Conservation (phyloP, 2,329 filamentous ascomycete genomes). For the Penicillium crustosum region DNA sequence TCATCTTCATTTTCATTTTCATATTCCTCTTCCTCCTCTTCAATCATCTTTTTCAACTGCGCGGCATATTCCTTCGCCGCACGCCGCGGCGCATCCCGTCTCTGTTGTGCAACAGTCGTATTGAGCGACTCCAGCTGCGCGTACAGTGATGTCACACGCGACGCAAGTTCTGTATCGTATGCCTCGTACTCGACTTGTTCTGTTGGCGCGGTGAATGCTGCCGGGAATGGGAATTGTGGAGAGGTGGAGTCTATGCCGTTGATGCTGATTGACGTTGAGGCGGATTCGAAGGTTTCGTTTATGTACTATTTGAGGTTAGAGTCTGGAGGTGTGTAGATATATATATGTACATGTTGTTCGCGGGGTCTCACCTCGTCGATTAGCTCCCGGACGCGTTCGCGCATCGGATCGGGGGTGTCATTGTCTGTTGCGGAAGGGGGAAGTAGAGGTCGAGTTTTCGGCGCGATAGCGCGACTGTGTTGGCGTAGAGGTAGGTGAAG, state of each 20-base stretch:
- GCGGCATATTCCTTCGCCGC: conserved; percentile 44
- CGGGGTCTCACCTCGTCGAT: conserved; percentile 39
- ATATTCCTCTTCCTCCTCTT: conserved; percentile 48
- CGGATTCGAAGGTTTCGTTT: conserved; percentile 44
- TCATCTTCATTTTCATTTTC: conserved; percentile 66
- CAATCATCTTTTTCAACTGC: conserved; percentile 35
- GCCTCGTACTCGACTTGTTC: conserved; percentile 51
- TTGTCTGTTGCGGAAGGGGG: conserved; percentile 45
- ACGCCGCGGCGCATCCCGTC: conserved; percentile 45
- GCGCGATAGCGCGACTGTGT: conserved; percentile 46
- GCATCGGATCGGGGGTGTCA: conserved; percentile 43
- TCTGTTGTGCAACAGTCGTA: conserved; percentile 47
- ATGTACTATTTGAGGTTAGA: conserved; percentile 40
- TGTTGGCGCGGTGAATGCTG: conserved; percentile 34
- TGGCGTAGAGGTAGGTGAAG: conserved; percentile 50
- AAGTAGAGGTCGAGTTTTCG: conserved; percentile 51
- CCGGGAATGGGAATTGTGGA: conserved; percentile 33
- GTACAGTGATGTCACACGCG: conserved; percentile 46
- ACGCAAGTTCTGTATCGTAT: conserved; percentile 46
- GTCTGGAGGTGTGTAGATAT: too few relatives aligned
- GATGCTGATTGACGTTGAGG: conserved; percentile 47
- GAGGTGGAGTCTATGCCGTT: conserved; percentile 48
- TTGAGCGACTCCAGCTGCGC: conserved; percentile 50
- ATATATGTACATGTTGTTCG: not conserved
- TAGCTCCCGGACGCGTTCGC: conserved; percentile 44